Evolutionary conservation across 169 alveolate species (phyloP).

Genomic region (Eimeria praecox): DNA sequence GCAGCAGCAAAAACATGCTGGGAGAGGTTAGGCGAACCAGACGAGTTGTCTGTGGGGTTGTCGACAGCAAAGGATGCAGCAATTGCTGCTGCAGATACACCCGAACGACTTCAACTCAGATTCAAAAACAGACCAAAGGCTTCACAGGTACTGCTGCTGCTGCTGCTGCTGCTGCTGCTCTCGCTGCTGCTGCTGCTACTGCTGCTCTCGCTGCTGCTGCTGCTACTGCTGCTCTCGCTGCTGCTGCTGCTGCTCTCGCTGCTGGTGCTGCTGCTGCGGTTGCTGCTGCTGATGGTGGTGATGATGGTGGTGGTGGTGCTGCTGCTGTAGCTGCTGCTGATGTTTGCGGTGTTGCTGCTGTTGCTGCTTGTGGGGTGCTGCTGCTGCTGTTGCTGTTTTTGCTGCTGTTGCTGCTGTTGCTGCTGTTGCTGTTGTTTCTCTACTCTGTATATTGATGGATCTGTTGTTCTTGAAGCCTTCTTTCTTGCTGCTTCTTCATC

Average conservation of each 20-base stretch:
- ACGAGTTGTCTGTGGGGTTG: conserved; percentile 12
- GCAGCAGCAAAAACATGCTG: not conserved
- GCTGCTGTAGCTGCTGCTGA: not conserved
- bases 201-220: conserved; percentile 24
- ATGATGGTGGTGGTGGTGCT: not conserved
- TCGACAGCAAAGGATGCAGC: conserved; percentile 50
- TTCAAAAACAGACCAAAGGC: conserved; percentile 18
- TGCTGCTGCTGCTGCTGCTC: not conserved
- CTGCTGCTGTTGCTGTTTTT: conserved; percentile 5
- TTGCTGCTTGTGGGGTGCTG: not conserved
- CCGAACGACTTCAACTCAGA: conserved; percentile 53
- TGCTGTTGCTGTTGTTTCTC: not conserved
- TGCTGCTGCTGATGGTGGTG: not conserved
- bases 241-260: not conserved
- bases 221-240: not conserved
- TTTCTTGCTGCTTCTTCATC: conserved; percentile 9
- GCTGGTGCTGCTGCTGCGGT: too few species aligned
- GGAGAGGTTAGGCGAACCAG: conserved; percentile 71
- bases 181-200: too few species aligned
- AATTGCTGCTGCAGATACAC: conserved; percentile 23
- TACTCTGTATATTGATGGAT: too few species aligned
- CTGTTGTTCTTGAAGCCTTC: too few species aligned
- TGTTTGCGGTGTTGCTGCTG: too few species aligned
- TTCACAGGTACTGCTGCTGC: not conserved
- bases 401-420: not conserved